Evolutionary conservation across 208 protist species (phyloP).

Genomic region (Leishmania gerbilli): DNA sequence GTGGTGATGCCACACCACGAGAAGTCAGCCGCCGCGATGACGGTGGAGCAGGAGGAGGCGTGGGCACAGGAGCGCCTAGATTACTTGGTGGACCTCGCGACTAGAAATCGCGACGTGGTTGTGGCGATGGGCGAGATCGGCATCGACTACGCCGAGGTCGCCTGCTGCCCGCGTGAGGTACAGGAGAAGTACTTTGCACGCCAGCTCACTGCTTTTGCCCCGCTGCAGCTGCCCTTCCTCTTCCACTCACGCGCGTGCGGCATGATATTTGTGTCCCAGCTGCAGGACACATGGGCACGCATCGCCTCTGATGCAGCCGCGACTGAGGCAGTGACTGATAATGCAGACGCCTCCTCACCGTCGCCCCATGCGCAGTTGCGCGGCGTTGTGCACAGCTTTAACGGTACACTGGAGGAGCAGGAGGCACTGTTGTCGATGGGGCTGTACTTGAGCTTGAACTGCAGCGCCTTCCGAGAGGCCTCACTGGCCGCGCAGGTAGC

Average conservation of each 20-base stretch:
- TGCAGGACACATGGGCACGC: constrained; percentile 38
- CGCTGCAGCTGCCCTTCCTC: constrained; percentile 84
- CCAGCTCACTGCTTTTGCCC: constrained; percentile 59
- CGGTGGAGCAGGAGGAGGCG: constrained; percentile 21
- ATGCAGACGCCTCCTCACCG: background rate
- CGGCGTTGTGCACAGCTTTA: constrained; percentile 96
- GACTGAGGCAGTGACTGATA: background rate
- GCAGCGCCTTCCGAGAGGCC: constrained; percentile 89
- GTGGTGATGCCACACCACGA: constrained; percentile 32
- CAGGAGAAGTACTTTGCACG: constrained; percentile 74
- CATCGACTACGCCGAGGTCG: constrained; percentile 92
- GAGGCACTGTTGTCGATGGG: constrained; percentile 72
- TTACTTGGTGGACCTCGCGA: constrained; percentile 58
- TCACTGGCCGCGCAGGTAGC: constrained; percentile 70
- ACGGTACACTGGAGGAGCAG: constrained; percentile 85
- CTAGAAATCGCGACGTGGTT: constrained; percentile 80
- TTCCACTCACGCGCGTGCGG: constrained; percentile 92
- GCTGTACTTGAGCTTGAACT: constrained; percentile 91
- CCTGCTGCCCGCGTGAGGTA: constrained; percentile 66
- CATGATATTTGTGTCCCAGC: constrained; percentile 75
- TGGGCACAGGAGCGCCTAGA: constrained; percentile 46
- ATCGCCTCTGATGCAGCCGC: background rate
- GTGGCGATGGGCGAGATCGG: constrained; percentile 90
- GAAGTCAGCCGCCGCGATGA: background rate
- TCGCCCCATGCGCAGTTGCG: constrained; percentile 15